Base-by-base conservation (phyloP, 139 green algal genomes). In the Ettlia oleoabundans region DNA sequence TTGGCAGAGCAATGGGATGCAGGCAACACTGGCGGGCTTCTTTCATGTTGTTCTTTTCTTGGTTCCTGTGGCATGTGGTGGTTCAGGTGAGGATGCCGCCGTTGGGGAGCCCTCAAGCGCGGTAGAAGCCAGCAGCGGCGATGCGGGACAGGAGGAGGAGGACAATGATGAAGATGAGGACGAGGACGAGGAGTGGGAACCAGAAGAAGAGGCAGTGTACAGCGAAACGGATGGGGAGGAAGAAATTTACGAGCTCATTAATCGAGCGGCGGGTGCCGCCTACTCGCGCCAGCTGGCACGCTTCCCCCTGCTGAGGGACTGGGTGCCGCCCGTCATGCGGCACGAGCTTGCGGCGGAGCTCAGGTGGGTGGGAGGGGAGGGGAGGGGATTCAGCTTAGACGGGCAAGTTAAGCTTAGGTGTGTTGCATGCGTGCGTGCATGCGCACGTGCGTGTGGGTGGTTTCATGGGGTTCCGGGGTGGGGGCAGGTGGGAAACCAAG, bases 321-420 rank as follows among this genome's bases (percentile, higher is more conserved):
- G 70, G 51, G 22, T 4, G 43, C 80, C 68, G 1, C 80, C 69
- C 1, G 15, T 28, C 19, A 68, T 85, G 72, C 66, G 43, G 13
- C 62, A 81, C 47, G 80, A 85, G 35, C 80, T 85, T 37, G 80
- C 73, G 13, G 52, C 42, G 1, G 69, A 85, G 63, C 80, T 85
- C n/a, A 72, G 58, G 75, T 73, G 61, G 38, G 35, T 8, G 10
- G 33, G 66, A 51, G 35, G 30, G 33, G 22, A 51, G 65, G 33
- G 28, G 35, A 5, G 15, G 10, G 65, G 33, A 9, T 67, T n/a
- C n/a, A n/a, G n/a, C n/a, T n/a, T n/a, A n/a, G n/a, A n/a, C n/a
- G n/a, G n/a, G n/a, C n/a, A n/a, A n/a, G n/a, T n/a, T n/a, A n/a
- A n/a, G n/a, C n/a, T n/a, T n/a, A n/a, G n/a, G n/a, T n/a, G n/a